These are phyloP conservation scores for Petasospora rhodanensis DNA, from an alignment of 1,139 yeast genomes.

Conservation along the genomic window DNA sequence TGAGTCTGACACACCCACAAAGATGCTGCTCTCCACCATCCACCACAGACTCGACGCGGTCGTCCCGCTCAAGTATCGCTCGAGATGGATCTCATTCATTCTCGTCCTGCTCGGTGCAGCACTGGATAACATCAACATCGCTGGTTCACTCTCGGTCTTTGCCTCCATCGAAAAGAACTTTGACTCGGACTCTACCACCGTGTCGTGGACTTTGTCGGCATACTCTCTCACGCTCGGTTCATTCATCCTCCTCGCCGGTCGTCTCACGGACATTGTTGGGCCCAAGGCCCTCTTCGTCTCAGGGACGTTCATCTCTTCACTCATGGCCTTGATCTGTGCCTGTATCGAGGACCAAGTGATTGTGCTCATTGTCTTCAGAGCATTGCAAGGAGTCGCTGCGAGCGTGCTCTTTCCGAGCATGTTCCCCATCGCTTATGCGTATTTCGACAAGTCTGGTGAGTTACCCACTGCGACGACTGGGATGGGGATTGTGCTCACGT, in stretches of 20 bases:
- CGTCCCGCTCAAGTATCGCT: background rate
- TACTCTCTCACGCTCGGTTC: conserved; percentile 35
- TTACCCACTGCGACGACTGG: background rate
- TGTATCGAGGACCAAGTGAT: conserved; percentile 25
- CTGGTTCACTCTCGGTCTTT: background rate
- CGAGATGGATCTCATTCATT: background rate
- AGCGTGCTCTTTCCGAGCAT: conserved; percentile 32
- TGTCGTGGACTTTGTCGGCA: conserved; percentile 34
- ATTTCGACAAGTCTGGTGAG: conserved; percentile 15
- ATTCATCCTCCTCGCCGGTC: conserved; percentile 14
- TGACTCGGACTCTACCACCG: conserved; percentile 8
- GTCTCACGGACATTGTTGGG: conserved; percentile 34
- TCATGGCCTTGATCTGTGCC: conserved; percentile 31
- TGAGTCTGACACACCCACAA: too few species aligned
- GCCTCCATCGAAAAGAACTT: conserved; percentile 18
- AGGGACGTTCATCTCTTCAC: conserved; percentile 21
- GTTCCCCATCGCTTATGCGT: conserved; percentile 29
- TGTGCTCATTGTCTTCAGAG: conserved; percentile 32
- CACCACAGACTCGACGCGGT: background rate
- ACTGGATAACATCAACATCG: background rate
- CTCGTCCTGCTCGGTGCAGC: background rate
- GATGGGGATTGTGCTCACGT: conserved; percentile 25
- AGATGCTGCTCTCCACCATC: background rate
- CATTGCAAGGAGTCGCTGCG: conserved; percentile 36
- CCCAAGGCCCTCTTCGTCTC: conserved; percentile 27